Evolutionary conservation across 1,284 basidiomycete genomes (phyloP), one percentile per base, ranked within the genome.

Genomic region (Trichosporon sp.): DNA sequence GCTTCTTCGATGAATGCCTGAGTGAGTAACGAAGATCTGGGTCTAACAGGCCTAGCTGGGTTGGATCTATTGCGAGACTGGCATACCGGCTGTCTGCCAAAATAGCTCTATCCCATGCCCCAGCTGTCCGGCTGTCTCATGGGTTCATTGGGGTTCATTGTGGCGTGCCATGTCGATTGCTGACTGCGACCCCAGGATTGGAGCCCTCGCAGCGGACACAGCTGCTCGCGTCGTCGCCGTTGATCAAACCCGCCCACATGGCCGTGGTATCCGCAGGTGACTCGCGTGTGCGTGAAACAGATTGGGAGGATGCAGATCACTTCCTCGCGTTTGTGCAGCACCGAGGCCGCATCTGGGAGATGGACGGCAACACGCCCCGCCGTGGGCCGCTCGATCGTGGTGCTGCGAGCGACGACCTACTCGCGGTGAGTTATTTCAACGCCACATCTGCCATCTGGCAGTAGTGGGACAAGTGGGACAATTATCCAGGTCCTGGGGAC

Each of bases 291-390:
- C 64, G 70, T 21, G 63, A 63, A 2, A 19, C 57, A 1, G 70
- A 71, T 60, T 69, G 67, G 69, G 63, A 61, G 5, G 69, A 70
- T n/a, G 62, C 61, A 29, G 70, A 71, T 52, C 70, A 71, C 60
- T 71, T 71, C 34, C 16, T 71, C 23, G 66, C 66, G 2, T 71
- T 71, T 34, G 64, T 59, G 11, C 25, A 49, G 4, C 58, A 65
- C 25, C 52, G 52, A 6, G 69, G 65, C 0, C 36, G 62, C 25
- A 27, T 71, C 44, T 25, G 65, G 23, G 70, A 71, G 64, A 59
- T 71, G 65, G 70, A 71, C 56, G 70, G 70, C 36, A 66, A 62
- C 33, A n/a, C 14, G 56, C 67, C 67, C 11, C 60, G 70, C n/a
- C 40, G 10, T 3, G 70, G 70, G 0, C 67, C 67, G 29, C 27